Conservation (phyloP, 495 filamentous ascomycete species). For the Talaromyces adpressus region DNA sequence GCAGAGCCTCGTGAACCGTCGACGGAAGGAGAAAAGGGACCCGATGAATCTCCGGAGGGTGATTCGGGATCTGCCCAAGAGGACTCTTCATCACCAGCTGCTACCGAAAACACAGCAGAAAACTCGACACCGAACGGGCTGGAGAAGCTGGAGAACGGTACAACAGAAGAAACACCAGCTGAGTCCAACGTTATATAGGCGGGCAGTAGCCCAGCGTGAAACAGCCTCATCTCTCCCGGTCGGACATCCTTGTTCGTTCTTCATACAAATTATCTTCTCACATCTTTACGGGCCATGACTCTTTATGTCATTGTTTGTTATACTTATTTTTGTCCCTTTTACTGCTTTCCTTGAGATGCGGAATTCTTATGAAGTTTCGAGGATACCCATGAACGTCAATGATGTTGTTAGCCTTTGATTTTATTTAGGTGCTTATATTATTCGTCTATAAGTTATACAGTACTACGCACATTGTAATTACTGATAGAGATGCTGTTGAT, state of each 20-base stretch:
- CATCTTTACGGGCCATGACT: not conserved
- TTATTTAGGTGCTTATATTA: not conserved
- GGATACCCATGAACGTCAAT: slow-evolving; percentile 1
- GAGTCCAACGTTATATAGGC: slow-evolving; percentile 11
- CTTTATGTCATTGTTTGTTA: not conserved
- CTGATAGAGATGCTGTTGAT: not conserved
- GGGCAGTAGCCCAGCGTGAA: not conserved
- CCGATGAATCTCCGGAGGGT: slow-evolving; percentile 15
- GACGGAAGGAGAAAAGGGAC: slow-evolving; percentile 17
- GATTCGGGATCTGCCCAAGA: not conserved
- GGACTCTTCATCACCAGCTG: not conserved
- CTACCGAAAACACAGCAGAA: slow-evolving; percentile 14
- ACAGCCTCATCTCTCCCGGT: not conserved
- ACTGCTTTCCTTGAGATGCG: not conserved
- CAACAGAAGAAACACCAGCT: slow-evolving; percentile 8
- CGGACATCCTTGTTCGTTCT: not conserved
- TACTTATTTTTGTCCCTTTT: not conserved
- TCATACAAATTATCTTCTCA: not conserved
- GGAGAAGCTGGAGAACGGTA: slow-evolving; percentile 7
- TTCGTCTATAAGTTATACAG: not conserved
- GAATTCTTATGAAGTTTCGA: slow-evolving; percentile 2
- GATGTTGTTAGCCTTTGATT: not conserved
- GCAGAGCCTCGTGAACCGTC: slow-evolving; percentile 9
- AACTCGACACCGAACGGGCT: slow-evolving; percentile 17
- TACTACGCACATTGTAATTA: too few species aligned